Evolutionary conservation across 2,329 filamentous ascomycete genomes (phyloP).

Genomic region (Aspergillus hiratsukae): DNA sequence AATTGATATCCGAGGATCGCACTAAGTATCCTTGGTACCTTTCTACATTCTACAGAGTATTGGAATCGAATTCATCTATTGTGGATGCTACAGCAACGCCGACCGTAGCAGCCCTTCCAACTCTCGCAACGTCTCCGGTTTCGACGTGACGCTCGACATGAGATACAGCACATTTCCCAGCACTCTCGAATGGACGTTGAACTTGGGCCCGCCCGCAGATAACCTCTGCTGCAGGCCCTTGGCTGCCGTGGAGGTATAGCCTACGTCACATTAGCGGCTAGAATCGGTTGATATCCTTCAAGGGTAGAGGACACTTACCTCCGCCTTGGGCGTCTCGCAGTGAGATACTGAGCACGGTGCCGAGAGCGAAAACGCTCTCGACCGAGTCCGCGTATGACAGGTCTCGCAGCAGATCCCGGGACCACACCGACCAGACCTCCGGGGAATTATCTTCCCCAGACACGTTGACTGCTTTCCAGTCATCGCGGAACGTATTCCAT

Average conservation of each 20-base stretch:
- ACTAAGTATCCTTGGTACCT: too few species aligned
- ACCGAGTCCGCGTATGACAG: constrained; percentile 57
- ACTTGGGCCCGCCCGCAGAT: constrained; percentile 34
- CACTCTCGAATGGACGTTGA: constrained; percentile 55
- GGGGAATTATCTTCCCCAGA: constrained; percentile 2
- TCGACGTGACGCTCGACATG: constrained; percentile 54
- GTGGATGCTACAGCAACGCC: constrained; percentile 23
- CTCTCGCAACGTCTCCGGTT: constrained; percentile 35
- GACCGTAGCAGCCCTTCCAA: constrained; percentile 39
- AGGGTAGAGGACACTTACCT: constrained; percentile 32
- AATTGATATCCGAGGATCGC: background rate
- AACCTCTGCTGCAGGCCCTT: constrained; percentile 50
- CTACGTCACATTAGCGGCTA: constrained; percentile 27
- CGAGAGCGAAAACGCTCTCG: constrained; percentile 66
- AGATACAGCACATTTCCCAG: constrained; percentile 59
- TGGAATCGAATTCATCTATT: too few species aligned
- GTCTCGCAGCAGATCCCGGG: constrained; percentile 52
- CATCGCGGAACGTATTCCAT: constrained; percentile 54
- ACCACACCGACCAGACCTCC: constrained; percentile 67
- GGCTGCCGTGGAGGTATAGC: constrained; percentile 56
- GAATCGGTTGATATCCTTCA: constrained; percentile 1
- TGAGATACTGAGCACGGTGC: constrained; percentile 67
- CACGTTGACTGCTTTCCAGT: constrained; percentile 38
- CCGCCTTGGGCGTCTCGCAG: constrained; percentile 47
- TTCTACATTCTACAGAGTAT: too few species aligned